Evolutionary conservation across 2,329 filamentous ascomycete genomes (phyloP), one percentile per base, ranked within the genome.

Genomic region (Tolypocladium amazonense): DNA sequence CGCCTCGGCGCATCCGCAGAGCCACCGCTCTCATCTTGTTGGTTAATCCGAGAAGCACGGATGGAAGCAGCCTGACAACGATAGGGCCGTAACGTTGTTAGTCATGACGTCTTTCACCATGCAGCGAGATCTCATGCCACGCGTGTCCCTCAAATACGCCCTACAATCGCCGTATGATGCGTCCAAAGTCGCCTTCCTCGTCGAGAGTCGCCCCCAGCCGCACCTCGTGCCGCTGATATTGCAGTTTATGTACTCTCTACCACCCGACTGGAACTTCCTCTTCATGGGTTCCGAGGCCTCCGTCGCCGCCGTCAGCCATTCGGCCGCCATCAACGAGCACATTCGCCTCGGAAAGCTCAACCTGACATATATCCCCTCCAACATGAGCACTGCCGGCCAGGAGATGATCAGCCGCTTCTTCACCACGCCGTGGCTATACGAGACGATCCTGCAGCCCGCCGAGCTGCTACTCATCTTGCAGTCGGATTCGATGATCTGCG

Each of bases 391-490:
- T 0, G 72, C 71, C 3, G 75, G 75, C 15, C 77, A 80, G 64
- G 81, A 84, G 68, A 75, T 79, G 69, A 79, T 83, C 58, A 78
- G 73, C 62, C 75, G 76, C 47, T 81, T 82, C 62, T 69, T 84
- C 47, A 84, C 81, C 4, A 80, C 69, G 18, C 66, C 76, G 27
- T 80, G 79, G 75, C 71, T 84, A 2, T 84, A 83, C 69, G 77
- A 83, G 64, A 67, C 65, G 4, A 73, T 78, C 8, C 68, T 83
- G 35, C 70, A 73, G 56, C 76, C 78, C 0, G 79, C 79, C 9
- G 81, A 84, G 69, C 81, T 77, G 75, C 69, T 84, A 38, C 73
- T 84, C 27, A 68, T 82, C 27, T 84, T 83, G 69, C 79, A 80
- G 71, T 78, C 77, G 58, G 81, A 84, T 70, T 79, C 76, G 63